Evolutionary conservation across 164 flowering plant genomes (phyloP).

Genomic region (Tinospora cordifolia): DNA sequence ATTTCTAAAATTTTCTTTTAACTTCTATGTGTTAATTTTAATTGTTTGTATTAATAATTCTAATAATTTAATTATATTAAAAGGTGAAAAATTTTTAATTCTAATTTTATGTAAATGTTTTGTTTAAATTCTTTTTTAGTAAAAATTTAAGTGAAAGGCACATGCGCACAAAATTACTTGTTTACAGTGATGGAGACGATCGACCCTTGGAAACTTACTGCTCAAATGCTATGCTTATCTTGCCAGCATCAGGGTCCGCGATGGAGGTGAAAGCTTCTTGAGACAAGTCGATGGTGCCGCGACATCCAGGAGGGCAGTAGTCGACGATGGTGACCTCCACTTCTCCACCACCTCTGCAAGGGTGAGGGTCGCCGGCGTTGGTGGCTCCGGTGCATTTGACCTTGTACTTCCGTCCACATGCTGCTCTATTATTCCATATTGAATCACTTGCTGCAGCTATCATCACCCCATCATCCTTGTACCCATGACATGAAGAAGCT

Average conservation of each 20-base stretch:
- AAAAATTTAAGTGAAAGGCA: no score
- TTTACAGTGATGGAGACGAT: no score
- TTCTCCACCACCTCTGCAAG: not conserved
- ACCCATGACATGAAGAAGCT: conserved; percentile 4
- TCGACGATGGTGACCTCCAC: conserved; percentile 1
- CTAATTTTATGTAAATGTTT: no score
- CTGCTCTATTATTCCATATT: not conserved
- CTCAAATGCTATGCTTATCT: not conserved
- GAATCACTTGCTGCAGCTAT: conserved; percentile 1
- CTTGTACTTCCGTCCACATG: not conserved
- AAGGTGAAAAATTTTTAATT: no score
- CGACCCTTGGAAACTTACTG: not conserved
- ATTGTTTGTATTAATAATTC: no score
- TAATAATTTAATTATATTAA: no score
- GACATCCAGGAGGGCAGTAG: conserved; percentile 9
- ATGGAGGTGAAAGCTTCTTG: conserved; percentile 18
- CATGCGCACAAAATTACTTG: no score
- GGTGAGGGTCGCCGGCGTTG: not conserved
- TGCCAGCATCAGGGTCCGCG: conserved; percentile 21
- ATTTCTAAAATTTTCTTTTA: no score
- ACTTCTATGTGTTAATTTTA: no score
- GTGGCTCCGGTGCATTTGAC: conserved; percentile 4
- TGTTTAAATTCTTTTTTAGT: no score
- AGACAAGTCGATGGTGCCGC: conserved; percentile 14
- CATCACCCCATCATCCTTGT: not conserved